These are phyloP conservation scores for Sanghuangporus sanghuang DNA, from an alignment of 1,284 basidiomycete genomes.

Conservation along the genomic window DNA sequence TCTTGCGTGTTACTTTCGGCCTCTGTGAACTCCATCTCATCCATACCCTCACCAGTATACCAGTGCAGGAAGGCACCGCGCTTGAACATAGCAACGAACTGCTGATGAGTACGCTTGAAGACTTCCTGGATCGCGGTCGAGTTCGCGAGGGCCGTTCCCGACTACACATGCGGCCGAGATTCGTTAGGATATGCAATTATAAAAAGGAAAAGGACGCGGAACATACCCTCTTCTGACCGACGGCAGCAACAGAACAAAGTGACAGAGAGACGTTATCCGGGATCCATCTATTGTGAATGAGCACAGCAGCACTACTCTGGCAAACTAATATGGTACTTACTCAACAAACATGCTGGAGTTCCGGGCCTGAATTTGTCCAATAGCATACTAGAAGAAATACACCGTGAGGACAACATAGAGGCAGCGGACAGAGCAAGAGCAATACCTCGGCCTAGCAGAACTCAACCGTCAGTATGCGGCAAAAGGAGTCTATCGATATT, in stretches of 20 bases:
- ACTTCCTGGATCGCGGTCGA: constrained; percentile 88
- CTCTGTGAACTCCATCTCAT: constrained; percentile 89
- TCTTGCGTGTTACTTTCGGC: constrained; percentile 82
- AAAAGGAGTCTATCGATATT: constrained; percentile 15
- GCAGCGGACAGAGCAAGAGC: constrained; percentile 22
- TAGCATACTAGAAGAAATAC: constrained; percentile 32
- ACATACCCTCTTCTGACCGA: constrained; percentile 63
- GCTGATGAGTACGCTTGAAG: constrained; percentile 74
- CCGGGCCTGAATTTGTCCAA: constrained; percentile 59
- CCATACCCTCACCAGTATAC: constrained; percentile 92
- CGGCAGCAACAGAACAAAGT: constrained; percentile 78
- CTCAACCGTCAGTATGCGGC: constrained; percentile 30
- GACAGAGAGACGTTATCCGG: constrained; percentile 81
- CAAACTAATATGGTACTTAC: constrained; percentile 34
- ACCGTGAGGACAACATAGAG: neutral
- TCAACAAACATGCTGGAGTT: constrained; percentile 76
- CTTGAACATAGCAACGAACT: constrained; percentile 82
- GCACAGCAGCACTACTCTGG: neutral
- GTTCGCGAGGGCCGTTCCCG: constrained; percentile 79
- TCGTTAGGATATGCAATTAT: neutral
- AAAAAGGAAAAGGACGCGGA: constrained; percentile 3
- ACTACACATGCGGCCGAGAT: constrained; percentile 30
- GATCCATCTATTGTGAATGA: constrained; percentile 57
- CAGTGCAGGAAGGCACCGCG: constrained; percentile 86
- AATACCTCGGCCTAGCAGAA: constrained; percentile 46